Evolutionary conservation across 2,329 filamentous ascomycete genomes (phyloP).

Genomic region (Curvularia eragrostidis): DNA sequence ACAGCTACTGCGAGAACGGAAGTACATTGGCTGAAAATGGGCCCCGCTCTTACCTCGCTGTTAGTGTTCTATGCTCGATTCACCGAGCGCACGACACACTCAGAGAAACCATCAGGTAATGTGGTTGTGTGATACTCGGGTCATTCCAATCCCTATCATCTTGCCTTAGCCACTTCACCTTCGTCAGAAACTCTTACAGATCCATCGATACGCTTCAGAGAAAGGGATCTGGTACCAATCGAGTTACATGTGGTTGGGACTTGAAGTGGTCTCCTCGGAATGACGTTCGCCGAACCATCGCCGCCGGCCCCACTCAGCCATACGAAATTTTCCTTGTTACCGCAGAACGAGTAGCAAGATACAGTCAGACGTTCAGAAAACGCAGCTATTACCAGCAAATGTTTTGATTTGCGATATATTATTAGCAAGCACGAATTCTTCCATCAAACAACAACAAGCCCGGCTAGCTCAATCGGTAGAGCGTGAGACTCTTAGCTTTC

Average conservation of each 20-base stretch:
- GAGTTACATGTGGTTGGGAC: background rate
- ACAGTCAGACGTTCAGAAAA: background rate
- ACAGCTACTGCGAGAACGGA: background rate
- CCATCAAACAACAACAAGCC: constrained; percentile 16
- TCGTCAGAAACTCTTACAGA: background rate
- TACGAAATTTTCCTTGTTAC: constrained; percentile 9
- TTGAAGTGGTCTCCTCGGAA: background rate
- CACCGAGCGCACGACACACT: background rate
- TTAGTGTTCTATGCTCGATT: too few species aligned
- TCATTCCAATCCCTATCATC: background rate
- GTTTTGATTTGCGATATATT: background rate
- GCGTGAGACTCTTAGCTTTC: constrained; percentile 50
- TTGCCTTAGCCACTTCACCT: background rate
- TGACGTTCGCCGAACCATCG: constrained; percentile 11
- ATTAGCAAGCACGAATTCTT: background rate
- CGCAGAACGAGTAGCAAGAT: background rate
- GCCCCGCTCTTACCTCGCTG: too few species aligned
- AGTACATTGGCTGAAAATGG: background rate
- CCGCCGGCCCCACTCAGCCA: constrained; percentile 13
- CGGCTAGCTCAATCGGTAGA: constrained; percentile 48
- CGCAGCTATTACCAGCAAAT: too few species aligned
- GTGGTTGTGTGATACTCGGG: background rate
- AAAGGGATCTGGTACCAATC: background rate
- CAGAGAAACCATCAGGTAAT: background rate
- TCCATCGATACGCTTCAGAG: background rate